Percentiles rank a stretch among this genome's conserved stretches.
Conservation (phyloP, 108 stramenopile species). For the Skeletonema tropicum region DNA sequence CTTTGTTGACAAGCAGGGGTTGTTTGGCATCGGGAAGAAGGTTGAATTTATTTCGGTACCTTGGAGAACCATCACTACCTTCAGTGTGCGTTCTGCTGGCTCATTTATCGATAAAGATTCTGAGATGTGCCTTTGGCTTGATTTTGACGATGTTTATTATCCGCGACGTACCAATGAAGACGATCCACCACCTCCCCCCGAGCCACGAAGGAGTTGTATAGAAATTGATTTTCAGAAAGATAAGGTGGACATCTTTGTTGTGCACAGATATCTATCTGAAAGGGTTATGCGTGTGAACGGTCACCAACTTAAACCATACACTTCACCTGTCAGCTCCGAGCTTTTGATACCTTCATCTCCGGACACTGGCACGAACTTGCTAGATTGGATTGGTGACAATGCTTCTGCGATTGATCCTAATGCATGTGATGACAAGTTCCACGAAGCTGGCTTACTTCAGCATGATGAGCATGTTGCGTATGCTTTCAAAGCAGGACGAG, state of each 20-base stretch:
- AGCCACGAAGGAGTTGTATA: constrained; percentile 41
- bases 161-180: constrained; percentile 50
- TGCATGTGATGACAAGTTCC: constrained; percentile 53
- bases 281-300: constrained; percentile 42
- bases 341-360: constrained; percentile 35
- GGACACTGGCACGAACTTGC: constrained; percentile 38
- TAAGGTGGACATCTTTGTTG: constrained; percentile 56
- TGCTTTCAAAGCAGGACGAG: constrained; percentile 74
- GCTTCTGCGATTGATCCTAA: constrained; percentile 58
- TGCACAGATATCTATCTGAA: constrained; percentile 64
- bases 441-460: constrained; percentile 55
- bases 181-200: constrained; percentile 62
- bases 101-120: constrained; percentile 60
- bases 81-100: constrained; percentile 56
- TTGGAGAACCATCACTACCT: constrained; percentile 54
- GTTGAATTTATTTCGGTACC: constrained; percentile 61
- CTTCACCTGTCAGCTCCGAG: constrained; percentile 33
- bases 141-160: constrained; percentile 60
- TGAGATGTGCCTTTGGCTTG: constrained; percentile 63
- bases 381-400: constrained; percentile 64
- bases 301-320: constrained; percentile 39
- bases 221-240: constrained; percentile 81
- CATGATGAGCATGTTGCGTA: constrained; percentile 64
- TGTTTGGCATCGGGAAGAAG: constrained; percentile 57
- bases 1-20: constrained; percentile 65